Base-by-base conservation (phyloP, 495 filamentous ascomycete genomes). In the Aspergillus coremiiformis region DNA sequence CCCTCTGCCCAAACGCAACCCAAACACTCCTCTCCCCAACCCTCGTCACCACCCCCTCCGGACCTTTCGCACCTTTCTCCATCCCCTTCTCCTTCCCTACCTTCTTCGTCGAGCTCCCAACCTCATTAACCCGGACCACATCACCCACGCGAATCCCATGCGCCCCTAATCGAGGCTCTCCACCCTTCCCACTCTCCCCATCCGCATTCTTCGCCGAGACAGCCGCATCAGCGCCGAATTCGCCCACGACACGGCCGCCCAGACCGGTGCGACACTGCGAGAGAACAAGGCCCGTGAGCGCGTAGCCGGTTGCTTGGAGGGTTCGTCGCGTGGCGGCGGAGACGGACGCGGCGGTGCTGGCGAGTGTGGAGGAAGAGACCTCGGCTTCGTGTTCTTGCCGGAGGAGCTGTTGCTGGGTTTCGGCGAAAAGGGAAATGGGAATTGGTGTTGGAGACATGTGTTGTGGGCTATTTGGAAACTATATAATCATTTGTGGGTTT, bases 81-180 rank as follows among this genome's bases (percentile, higher is more conserved):
- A 82, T 84, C 73, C 83, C 88, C 66, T 81, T 85, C 23, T 81
- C 85, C 35, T 81, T 82, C 1, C 82, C 85, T 0, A 73, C 66
- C 2, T 65, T 90, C 69, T 79, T 83, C n/a, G 76, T 74, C 0
- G 82, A 83, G 3, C 75, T 67, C 0, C 85, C 81, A 68, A 90
- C 84, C 65, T 91, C 88, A 52, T 80, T 78, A 21, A 96, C 79
- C 0, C 87, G 63, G 27, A 96, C 90, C 37, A 97, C 85, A 72
- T 98, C 93, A 2, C 93, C 94, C 0, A 83, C 81, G 0, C 93
- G 71, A 32, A 98, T 78, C 7, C 90, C 92, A 78, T 96, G 89
- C 54, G 90, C 82, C 0, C 83, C 83, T 2, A 95, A 61, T 10
- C 61, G 53, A 9, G 59, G 53, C 46, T 65, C 56, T 39, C 65